phyloP scores from a whole-genome alignment of 768 basidiomycete genomes.

The Candolleomyces efflorescens region DNA sequence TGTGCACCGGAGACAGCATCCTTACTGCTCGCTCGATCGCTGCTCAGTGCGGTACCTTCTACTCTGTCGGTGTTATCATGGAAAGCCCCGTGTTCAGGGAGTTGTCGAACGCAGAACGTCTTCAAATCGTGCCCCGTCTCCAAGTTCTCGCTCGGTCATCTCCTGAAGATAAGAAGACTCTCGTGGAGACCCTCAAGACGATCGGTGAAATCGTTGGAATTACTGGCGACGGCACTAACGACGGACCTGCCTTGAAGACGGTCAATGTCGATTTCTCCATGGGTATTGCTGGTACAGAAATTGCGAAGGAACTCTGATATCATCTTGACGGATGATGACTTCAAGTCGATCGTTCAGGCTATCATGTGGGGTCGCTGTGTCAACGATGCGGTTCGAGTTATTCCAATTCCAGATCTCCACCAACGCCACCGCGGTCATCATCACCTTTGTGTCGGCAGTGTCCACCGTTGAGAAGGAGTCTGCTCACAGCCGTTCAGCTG shows the following conservation, averaged over 20 bases:
- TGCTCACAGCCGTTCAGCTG: slow-evolving; percentile 93
- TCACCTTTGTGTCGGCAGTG: slow-evolving; percentile 90
- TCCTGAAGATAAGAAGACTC: slow-evolving; percentile 92
- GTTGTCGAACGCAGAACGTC: slow-evolving; percentile 62
- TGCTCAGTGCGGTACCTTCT: slow-evolving; percentile 92
- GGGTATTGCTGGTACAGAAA: slow-evolving; percentile 96
- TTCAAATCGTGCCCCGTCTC: slow-evolving; percentile 84
- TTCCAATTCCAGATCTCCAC: slow-evolving; percentile 93
- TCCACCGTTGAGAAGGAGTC: slow-evolving; percentile 72
- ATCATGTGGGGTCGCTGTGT: slow-evolving; percentile 99
- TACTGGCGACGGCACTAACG: slow-evolving; percentile 98
- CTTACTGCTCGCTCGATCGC: slow-evolving; percentile 96
- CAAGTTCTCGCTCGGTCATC: slow-evolving; percentile 98
- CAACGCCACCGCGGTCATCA: slow-evolving; percentile 92
- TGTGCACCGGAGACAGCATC: slow-evolving; percentile 98
- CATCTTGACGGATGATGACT: slow-evolving; percentile 97
- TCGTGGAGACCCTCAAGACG: slow-evolving; percentile 83
- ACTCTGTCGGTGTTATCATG: slow-evolving; percentile 93
- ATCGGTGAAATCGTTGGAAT: slow-evolving; percentile 93
- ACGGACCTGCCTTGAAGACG: slow-evolving; percentile 93
- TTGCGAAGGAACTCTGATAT: slow-evolving; percentile 98
- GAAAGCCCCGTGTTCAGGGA: slow-evolving; percentile 93
- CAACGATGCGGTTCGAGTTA: slow-evolving; percentile 97
- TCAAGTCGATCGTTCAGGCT: slow-evolving; percentile 92
- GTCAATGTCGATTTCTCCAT: slow-evolving; percentile 97